Conservation (phyloP, 139 green algal species). For the Deuterostichococcus epilithicus region DNA sequence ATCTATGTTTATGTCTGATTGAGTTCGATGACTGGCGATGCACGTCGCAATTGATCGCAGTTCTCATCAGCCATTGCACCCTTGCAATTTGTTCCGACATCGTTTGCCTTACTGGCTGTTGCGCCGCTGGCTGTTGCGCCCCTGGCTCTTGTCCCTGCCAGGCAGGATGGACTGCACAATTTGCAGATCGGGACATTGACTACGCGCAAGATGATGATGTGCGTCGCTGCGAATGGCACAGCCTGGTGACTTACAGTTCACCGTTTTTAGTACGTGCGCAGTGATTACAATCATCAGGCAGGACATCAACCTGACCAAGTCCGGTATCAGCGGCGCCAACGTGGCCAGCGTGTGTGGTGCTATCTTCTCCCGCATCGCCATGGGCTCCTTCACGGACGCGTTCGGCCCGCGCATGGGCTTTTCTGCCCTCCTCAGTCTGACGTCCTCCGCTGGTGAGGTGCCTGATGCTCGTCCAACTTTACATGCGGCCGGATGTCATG, state of each 20-base stretch:
- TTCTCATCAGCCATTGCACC: no score
- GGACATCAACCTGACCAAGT: neutral
- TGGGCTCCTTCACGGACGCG: slow-evolving; percentile 64
- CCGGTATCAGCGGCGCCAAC: neutral
- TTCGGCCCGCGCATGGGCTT: slow-evolving; percentile 58
- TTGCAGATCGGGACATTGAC: slow-evolving; percentile 37
- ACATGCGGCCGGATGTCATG: neutral
- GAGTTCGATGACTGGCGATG: no score
- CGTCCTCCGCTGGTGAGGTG: neutral
- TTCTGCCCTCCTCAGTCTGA: neutral
- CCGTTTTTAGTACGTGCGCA: neutral
- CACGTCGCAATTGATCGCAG: no score
- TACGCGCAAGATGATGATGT: slow-evolving; percentile 38
- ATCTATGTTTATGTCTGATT: no score
- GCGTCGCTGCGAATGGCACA: slow-evolving; percentile 18
- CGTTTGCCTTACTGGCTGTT: no score
- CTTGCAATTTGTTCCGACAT: no score
- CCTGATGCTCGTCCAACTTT: slow-evolving; percentile 5
- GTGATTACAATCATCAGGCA: slow-evolving; percentile 20
- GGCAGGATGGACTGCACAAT: no score
- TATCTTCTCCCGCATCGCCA: slow-evolving; percentile 42
- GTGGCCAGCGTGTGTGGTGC: slow-evolving; percentile 13
- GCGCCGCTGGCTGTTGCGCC: slow-evolving; percentile 64
- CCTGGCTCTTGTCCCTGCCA: no score
- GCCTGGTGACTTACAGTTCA: no score